Evolutionary conservation across 2,329 filamentous ascomycete species (phyloP).

Genomic region (Plenodomus lindquistii): DNA sequence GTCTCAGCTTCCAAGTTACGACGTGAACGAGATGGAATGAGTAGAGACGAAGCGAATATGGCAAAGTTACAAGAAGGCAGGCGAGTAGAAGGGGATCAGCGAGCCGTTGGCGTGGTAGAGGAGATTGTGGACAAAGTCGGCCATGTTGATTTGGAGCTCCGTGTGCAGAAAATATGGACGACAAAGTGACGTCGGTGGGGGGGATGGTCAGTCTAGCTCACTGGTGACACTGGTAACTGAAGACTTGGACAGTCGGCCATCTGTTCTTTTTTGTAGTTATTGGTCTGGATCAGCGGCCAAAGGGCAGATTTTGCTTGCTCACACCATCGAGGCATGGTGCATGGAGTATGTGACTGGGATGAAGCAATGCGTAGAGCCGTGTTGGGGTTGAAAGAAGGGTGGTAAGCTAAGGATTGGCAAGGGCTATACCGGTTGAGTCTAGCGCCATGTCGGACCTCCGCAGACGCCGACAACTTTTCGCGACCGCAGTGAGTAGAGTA

Average conservation of each 20-base stretch:
- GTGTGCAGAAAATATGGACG: background rate
- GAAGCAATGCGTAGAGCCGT: background rate
- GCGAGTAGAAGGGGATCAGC: conserved; percentile 34
- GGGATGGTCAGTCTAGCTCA: conserved; percentile 6
- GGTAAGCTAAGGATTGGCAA: background rate
- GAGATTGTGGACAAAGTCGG: conserved; percentile 32
- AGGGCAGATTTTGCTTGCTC: background rate
- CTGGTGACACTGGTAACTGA: no score
- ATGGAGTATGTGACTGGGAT: background rate
- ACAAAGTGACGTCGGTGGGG: conserved; percentile 21
- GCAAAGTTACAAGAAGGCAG: conserved; percentile 35
- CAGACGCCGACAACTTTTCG: conserved; percentile 11
- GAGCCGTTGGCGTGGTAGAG: conserved; percentile 36
- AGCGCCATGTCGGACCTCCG: conserved; percentile 6
- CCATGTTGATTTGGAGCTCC: conserved; percentile 24
- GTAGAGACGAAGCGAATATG: conserved; percentile 27
- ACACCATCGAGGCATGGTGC: background rate
- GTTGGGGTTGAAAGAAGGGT: conserved; percentile 2
- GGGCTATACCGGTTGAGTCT: background rate
- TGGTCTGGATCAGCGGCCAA: background rate
- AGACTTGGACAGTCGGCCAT: no score
- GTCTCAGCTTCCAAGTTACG: conserved; percentile 12
- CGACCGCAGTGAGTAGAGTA: conserved; percentile 5
- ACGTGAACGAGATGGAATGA: conserved; percentile 30
- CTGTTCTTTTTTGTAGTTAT: no score